Conservation (phyloP, 164 flowering plant genomes). For the Umbilicus rupestris region DNA sequence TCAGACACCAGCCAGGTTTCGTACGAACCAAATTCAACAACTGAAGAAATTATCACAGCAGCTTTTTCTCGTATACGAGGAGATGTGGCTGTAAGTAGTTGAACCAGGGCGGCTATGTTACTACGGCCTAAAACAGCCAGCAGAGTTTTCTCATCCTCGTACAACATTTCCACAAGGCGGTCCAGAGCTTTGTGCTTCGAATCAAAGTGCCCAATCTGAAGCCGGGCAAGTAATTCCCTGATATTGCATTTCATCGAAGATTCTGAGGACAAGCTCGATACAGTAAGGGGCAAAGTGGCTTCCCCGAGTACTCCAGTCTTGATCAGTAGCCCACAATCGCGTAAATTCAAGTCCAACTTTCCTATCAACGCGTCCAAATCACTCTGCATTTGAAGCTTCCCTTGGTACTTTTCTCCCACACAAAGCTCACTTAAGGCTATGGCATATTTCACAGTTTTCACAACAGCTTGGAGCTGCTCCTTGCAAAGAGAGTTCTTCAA, state of each 20-base stretch:
- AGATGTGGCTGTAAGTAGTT: conserved; percentile 71
- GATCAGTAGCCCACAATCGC: conserved; percentile 70
- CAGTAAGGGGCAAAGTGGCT: conserved; percentile 31
- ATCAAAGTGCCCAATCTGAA: conserved; percentile 89
- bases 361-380: conserved; percentile 68
- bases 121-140: conserved; percentile 55
- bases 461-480: conserved; percentile 78
- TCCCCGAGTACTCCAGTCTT: conserved; percentile 84
- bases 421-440: conserved; percentile 55
- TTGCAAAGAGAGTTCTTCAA: conserved; percentile 73
- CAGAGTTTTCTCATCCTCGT: conserved; percentile 70
- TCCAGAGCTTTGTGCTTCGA: conserved; percentile 78
- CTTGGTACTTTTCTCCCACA: conserved; percentile 46
- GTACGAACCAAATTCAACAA: conserved; percentile 70
- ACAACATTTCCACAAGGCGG: conserved; percentile 54
- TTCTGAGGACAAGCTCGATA: conserved; percentile 23
- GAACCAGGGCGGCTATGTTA: conserved; percentile 67
- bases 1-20: conserved; percentile 84
- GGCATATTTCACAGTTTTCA: conserved; percentile 43
- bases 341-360: conserved; percentile 67
- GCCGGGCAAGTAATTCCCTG: conserved; percentile 75
- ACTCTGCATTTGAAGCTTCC: conserved; percentile 90
- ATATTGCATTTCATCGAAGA: conserved; percentile 20
- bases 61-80: conserved; percentile 69
- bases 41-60: conserved; percentile 49